Conservation (phyloP, 305 asterid genomes). For the Fraxinus angustifolia region DNA sequence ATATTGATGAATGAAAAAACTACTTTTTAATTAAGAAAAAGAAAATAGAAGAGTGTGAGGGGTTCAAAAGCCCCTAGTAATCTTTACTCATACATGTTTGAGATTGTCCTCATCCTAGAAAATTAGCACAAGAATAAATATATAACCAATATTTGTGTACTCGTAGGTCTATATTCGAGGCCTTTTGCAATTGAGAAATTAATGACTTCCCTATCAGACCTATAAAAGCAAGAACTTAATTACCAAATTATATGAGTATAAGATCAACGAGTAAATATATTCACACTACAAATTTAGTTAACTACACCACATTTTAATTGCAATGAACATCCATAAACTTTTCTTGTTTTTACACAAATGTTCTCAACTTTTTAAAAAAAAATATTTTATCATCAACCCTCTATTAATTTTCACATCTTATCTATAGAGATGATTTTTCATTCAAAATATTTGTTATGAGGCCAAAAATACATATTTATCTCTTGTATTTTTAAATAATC, state of each 20-base stretch:
- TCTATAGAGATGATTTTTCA: neutral
- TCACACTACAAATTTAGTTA: neutral
- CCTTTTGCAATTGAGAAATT: neutral
- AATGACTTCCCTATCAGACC: neutral
- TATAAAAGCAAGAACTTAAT: neutral
- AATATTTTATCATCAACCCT: neutral
- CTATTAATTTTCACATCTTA: neutral
- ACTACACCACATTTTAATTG: neutral
- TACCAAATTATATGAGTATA: neutral
- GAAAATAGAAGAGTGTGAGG: neutral
- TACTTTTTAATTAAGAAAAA: neutral
- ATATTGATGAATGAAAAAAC: neutral
- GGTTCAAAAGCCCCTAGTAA: neutral
- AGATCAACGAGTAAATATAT: neutral
- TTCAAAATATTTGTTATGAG: neutral
- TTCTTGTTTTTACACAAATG: neutral
- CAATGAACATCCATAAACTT: neutral
- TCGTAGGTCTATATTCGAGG: neutral
- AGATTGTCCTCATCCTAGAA: neutral
- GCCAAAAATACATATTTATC: neutral
- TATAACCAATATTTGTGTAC: neutral
- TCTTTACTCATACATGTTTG: neutral
- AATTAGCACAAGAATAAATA: neutral
- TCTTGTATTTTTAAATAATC: too few species aligned
- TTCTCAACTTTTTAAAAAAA: neutral